These are phyloP conservation scores for Cinnamomum chago DNA, from an alignment of 164 flowering plant genomes.

Conservation along the genomic window DNA sequence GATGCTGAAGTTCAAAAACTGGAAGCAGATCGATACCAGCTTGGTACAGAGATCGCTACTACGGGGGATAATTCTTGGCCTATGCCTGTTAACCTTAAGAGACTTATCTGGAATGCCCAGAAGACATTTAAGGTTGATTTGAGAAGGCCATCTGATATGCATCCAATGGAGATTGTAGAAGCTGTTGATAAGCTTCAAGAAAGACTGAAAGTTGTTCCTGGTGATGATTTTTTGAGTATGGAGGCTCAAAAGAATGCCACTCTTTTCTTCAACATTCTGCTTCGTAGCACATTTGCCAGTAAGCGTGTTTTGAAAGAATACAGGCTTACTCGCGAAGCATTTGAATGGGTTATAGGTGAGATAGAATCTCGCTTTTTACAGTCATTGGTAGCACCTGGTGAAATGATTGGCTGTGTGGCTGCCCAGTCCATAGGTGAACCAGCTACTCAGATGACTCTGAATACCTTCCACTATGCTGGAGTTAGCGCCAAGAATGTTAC, in stretches of 20 bases:
- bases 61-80: slow-evolving; percentile 93
- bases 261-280: slow-evolving; percentile 78
- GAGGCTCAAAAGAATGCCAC: slow-evolving; percentile 99
- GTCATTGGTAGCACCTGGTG: slow-evolving; percentile 97
- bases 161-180: slow-evolving; percentile 96
- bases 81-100: slow-evolving; percentile 88
- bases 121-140: slow-evolving; percentile 88
- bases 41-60: slow-evolving; percentile 93
- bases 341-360: slow-evolving; percentile 99
- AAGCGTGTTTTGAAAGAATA: slow-evolving; percentile 92
- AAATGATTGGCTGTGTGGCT: slow-evolving; percentile 99
- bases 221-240: slow-evolving; percentile 78
- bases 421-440: slow-evolving; percentile 99
- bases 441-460: slow-evolving; percentile 98
- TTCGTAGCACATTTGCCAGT: slow-evolving; percentile 92
- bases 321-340: slow-evolving; percentile 88
- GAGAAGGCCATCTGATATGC: slow-evolving; percentile 89
- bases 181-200: slow-evolving; percentile 97
- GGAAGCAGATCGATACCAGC: slow-evolving; percentile 79
- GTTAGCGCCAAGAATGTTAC: slow-evolving; percentile 99
- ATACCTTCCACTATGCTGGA: slow-evolving; percentile 99
- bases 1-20: slow-evolving; percentile 94
- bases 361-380: slow-evolving; percentile 93
- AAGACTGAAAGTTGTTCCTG: slow-evolving; percentile 91
- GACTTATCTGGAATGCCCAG: slow-evolving; percentile 94